A percentile compares a stretch with the other conserved stretches of the same genome.
Evolutionary conservation across 1,139 yeast genomes (phyloP).

Genomic region (Debaryomyces robertsiae): DNA sequence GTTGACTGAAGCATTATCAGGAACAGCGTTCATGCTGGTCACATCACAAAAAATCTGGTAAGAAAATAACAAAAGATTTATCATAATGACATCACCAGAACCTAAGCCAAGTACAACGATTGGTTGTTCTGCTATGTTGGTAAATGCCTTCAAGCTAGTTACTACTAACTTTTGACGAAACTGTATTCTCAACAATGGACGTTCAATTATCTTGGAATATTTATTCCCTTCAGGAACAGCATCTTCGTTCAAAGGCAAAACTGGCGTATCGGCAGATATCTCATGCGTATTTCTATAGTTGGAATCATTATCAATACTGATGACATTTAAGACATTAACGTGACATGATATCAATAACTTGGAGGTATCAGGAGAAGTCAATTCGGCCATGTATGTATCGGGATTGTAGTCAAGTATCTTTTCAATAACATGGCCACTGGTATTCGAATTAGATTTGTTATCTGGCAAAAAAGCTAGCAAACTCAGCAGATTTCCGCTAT

Average conservation of each 20-base stretch:
- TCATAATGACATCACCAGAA: slow-evolving; percentile 35
- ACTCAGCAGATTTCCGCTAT: slow-evolving; percentile 2
- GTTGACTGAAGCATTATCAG: slow-evolving; percentile 16
- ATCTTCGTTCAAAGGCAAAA: slow-evolving; percentile 23
- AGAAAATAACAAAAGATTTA: slow-evolving; percentile 32
- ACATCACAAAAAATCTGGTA: slow-evolving; percentile 31
- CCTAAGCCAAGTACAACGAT: slow-evolving; percentile 39
- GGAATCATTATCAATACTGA: slow-evolving; percentile 31
- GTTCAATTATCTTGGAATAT: slow-evolving; percentile 30
- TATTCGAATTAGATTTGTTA: slow-evolving; percentile 4
- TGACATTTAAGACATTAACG: slow-evolving; percentile 41
- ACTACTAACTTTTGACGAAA: slow-evolving; percentile 29
- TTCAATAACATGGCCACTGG: slow-evolving; percentile 17
- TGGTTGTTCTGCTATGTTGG: slow-evolving; percentile 24
- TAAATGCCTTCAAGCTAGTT: slow-evolving; percentile 34
- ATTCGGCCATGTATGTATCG: slow-evolving; percentile 24
- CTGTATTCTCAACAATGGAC: slow-evolving; percentile 38
- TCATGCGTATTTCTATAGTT: slow-evolving; percentile 26
- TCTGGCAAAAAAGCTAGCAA: slow-evolving; percentile 9
- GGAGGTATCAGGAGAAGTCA: slow-evolving; percentile 20
- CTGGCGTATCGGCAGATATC: slow-evolving; percentile 25
- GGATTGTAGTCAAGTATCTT: slow-evolving; percentile 28
- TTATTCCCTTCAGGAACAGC: slow-evolving; percentile 12
- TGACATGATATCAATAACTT: slow-evolving; percentile 37
- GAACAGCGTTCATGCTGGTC: slow-evolving; percentile 16